These are phyloP conservation scores for Tuctoria greenei DNA, from an alignment of 176 grass and related monocot genomes.

Conservation along the genomic window DNA sequence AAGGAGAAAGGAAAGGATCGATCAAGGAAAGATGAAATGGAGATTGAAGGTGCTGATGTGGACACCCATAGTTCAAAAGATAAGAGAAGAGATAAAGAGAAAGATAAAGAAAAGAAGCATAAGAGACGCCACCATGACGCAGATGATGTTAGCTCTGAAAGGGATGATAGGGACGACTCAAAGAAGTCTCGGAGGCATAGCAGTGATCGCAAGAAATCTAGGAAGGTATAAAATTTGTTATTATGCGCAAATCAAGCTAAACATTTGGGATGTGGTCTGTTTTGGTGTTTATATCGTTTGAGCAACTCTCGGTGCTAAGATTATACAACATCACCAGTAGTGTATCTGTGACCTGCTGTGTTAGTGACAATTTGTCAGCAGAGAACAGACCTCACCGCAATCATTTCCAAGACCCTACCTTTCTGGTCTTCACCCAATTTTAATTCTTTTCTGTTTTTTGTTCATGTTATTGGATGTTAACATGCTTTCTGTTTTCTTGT, in stretches of 20 bases:
- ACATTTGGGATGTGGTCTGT: neutral
- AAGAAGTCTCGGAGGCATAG: conserved; percentile 85
- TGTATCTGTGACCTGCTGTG: neutral
- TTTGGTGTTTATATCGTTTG: neutral
- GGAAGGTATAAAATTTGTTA: conserved; percentile 70
- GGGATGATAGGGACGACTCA: conserved; percentile 71
- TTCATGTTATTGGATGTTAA: conserved; percentile 15
- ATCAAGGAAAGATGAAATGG: conserved; percentile 63
- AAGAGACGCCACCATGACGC: conserved; percentile 76
- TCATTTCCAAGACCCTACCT: neutral
- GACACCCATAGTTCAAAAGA: conserved; percentile 70
- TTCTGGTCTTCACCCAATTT: neutral
- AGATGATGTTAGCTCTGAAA: conserved; percentile 74
- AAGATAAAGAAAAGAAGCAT: conserved; percentile 97
- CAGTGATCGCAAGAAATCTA: conserved; percentile 88
- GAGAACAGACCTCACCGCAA: neutral
- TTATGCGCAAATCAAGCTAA: conserved; percentile 39
- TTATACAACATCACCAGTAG: neutral
- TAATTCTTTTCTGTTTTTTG: conserved; percentile 18
- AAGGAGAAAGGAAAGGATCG: conserved; percentile 88
- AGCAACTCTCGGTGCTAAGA: neutral
- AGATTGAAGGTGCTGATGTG: conserved; percentile 64
- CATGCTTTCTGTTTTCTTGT: conserved; percentile 20
- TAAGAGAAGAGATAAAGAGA: conserved; percentile 83
- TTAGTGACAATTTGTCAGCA: conserved; percentile 1